Percentiles rank a stretch among this genome's conserved stretches.
Conservation (phyloP, 768 basidiomycete species). For the Hortiboletus flavorubellus region DNA sequence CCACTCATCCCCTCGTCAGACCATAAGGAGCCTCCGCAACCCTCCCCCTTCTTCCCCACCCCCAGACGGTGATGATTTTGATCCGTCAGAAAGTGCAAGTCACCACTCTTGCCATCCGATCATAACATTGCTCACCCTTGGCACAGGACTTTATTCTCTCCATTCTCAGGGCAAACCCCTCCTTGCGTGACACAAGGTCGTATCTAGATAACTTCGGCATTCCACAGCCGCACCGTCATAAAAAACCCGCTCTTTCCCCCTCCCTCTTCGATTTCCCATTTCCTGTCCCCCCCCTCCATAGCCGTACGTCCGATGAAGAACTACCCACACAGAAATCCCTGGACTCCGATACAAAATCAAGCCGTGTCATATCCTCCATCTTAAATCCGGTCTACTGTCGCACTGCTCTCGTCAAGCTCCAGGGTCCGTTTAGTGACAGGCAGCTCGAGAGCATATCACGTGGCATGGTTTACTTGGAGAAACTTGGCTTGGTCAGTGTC, state of each 20-base stretch:
- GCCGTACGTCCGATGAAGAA: constrained; percentile 1
- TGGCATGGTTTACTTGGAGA: constrained; percentile 93
- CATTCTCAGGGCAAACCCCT: constrained; percentile 89
- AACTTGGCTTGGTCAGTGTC: constrained; percentile 92
- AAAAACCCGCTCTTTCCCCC: constrained; percentile 20
- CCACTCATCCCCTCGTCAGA: constrained; percentile 26
- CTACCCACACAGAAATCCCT: constrained; percentile 26
- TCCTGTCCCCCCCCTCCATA: constrained; percentile 17
- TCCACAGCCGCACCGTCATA: constrained; percentile 40
- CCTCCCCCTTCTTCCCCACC: constrained; percentile 6
- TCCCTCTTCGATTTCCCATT: constrained; percentile 26
- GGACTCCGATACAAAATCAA: constrained; percentile 37
- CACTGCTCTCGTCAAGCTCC: constrained; percentile 94
- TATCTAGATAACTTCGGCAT: constrained; percentile 91
- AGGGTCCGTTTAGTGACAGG: constrained; percentile 90
- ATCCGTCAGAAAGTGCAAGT: constrained; percentile 50
- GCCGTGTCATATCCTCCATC: constrained; percentile 64
- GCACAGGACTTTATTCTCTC: constrained; percentile 93
- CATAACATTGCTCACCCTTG: constrained; percentile 7
- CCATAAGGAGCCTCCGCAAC: constrained; percentile 30
- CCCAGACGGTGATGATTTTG: constrained; percentile 24
- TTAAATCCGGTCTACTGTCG: constrained; percentile 81
- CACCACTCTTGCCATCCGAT: neutral
- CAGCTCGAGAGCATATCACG: constrained; percentile 92
- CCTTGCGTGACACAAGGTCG: constrained; percentile 82